Conservation (phyloP, 1,139 yeast genomes). For the Tardiomyces digboiensis region DNA sequence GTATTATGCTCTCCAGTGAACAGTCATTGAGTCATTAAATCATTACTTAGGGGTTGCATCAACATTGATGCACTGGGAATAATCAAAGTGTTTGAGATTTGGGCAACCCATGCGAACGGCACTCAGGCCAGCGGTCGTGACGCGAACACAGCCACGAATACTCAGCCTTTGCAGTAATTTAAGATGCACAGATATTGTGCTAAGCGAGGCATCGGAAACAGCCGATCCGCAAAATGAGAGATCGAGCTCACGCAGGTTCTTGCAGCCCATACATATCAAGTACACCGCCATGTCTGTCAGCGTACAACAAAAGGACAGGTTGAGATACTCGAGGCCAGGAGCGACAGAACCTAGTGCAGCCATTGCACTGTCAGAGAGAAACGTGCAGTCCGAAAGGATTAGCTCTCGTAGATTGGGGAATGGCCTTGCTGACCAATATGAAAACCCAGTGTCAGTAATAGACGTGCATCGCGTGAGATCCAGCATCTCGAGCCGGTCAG, state of each 20-base stretch:
- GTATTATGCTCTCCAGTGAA: not conserved
- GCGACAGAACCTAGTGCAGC: slow-evolving; percentile 54
- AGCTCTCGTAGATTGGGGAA: slow-evolving; percentile 46
- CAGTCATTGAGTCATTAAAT: not conserved
- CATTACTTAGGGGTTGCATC: not conserved
- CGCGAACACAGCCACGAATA: slow-evolving; percentile 63
- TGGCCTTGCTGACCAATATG: slow-evolving; percentile 47
- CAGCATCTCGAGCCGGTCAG: slow-evolving; percentile 42
- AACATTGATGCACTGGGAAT: slow-evolving; percentile 59
- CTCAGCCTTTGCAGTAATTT: slow-evolving; percentile 38
- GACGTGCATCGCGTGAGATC: slow-evolving; percentile 70
- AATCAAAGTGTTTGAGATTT: slow-evolving; percentile 44
- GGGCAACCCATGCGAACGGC: slow-evolving; percentile 44
- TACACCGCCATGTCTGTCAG: slow-evolving; percentile 60
- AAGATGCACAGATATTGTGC: slow-evolving; percentile 50
- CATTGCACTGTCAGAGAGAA: slow-evolving; percentile 56
- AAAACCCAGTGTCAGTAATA: slow-evolving; percentile 65
- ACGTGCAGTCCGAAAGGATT: slow-evolving; percentile 62
- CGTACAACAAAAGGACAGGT: slow-evolving; percentile 68
- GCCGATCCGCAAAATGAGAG: slow-evolving; percentile 74
- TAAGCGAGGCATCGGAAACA: slow-evolving; percentile 59
- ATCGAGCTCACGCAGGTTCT: slow-evolving; percentile 41
- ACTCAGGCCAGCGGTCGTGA: slow-evolving; percentile 67
- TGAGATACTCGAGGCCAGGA: slow-evolving; percentile 44
- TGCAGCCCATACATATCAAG: slow-evolving; percentile 56